These are phyloP conservation scores for Suillus ampliporus DNA, from an alignment of 768 basidiomycete species.

Conservation along the genomic window DNA sequence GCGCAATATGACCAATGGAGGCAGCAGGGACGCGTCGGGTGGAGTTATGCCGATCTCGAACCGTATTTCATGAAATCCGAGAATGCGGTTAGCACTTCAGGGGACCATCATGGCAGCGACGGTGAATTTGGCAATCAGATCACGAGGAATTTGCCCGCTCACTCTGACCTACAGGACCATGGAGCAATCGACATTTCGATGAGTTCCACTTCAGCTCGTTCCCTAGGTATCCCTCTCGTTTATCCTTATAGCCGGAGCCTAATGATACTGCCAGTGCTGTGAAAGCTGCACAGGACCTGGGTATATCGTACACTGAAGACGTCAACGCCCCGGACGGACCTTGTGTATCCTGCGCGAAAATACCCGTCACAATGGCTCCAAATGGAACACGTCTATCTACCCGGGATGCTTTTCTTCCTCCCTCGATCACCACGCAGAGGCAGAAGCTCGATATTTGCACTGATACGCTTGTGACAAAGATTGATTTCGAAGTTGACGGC, in stretches of 20 bases:
- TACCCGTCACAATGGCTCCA: slow-evolving; percentile 9
- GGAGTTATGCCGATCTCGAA: slow-evolving; percentile 41
- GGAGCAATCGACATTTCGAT: slow-evolving; percentile 4
- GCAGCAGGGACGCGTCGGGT: slow-evolving; percentile 35
- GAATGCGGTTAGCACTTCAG: slow-evolving; percentile 16
- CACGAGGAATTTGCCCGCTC: not conserved
- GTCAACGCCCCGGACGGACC: slow-evolving; percentile 5
- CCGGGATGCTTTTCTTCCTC: slow-evolving; percentile 20
- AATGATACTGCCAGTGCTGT: not conserved
- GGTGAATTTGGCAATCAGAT: not conserved
- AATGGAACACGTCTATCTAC: slow-evolving; percentile 20
- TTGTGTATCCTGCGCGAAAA: slow-evolving; percentile 10
- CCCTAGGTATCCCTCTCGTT: not conserved
- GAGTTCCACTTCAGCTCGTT: slow-evolving; percentile 8
- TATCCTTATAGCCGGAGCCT: not conserved
- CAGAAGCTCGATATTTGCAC: slow-evolving; percentile 22
- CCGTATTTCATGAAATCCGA: slow-evolving; percentile 43
- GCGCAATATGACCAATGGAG: slow-evolving; percentile 40
- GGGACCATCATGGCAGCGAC: slow-evolving; percentile 3
- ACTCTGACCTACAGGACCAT: slow-evolving; percentile 1
- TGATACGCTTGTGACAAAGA: slow-evolving; percentile 11
- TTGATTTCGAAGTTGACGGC: not conserved
- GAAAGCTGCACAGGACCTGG: not conserved
- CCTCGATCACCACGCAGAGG: slow-evolving; percentile 9
- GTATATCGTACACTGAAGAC: slow-evolving; percentile 10